These are phyloP conservation scores for Trapa incisa DNA, from an alignment of 345 rosid species.

Conservation along the genomic window DNA sequence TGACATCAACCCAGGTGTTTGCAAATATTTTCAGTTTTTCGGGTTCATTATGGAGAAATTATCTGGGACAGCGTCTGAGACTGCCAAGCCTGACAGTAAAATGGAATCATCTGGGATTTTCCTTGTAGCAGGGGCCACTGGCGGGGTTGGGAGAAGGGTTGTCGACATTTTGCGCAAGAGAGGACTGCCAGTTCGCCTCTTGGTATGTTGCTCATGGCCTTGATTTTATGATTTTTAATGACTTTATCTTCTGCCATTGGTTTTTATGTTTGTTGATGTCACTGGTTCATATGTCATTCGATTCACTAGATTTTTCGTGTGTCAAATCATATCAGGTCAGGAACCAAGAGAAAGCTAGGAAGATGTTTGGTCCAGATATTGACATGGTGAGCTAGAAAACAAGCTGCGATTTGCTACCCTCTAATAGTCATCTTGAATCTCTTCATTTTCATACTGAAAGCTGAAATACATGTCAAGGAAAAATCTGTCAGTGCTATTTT, in stretches of 20 bases:
- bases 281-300: neutral
- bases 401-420: neutral
- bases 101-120: conserved; percentile 52
- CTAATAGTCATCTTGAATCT: neutral
- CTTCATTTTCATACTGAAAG: neutral
- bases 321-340: conserved; percentile 41
- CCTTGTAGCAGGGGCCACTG: conserved; percentile 90
- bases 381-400: conserved; percentile 48
- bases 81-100: conserved; percentile 13
- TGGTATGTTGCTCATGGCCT: conserved; percentile 36
- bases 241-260: neutral
- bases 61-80: conserved; percentile 36
- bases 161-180: conserved; percentile 51
- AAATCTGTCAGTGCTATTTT: neutral
- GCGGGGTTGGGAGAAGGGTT: conserved; percentile 88
- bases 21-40: conserved; percentile 38
- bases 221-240: neutral
- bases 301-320: neutral
- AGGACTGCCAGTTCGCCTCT: conserved; percentile 58
- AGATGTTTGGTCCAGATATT: conserved; percentile 60
- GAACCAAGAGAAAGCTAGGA: conserved; percentile 81
- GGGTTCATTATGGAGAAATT: conserved; percentile 51
- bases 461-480: neutral
- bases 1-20: conserved; percentile 11
- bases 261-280: neutral